These are phyloP conservation scores for Aspergillus flavus DNA, from an alignment of 2,329 filamentous ascomycete genomes.

Conservation along the genomic window DNA sequence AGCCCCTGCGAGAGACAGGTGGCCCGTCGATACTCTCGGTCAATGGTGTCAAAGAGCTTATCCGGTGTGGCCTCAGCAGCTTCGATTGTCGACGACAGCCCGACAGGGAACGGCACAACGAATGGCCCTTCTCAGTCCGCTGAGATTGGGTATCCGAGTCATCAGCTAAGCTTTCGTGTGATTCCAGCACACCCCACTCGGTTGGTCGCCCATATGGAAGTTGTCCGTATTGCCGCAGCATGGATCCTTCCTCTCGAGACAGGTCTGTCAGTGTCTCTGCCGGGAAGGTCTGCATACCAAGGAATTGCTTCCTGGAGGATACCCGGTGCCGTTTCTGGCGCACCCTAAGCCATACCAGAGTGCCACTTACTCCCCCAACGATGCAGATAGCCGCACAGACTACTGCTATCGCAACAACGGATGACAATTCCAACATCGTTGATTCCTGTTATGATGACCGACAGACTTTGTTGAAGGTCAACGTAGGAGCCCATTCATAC, in stretches of 20 bases:
- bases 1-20: constrained; percentile 15
- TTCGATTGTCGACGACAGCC: constrained; percentile 32
- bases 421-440: constrained; percentile 37
- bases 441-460: background rate
- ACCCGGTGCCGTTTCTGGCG: constrained; percentile 37
- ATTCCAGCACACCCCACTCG: constrained; percentile 39
- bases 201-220: constrained; percentile 37
- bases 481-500: constrained; percentile 6
- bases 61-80: constrained; percentile 28
- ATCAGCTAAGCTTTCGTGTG: constrained; percentile 32
- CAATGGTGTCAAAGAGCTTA: constrained; percentile 36
- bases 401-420: constrained; percentile 39
- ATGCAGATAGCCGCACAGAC: constrained; percentile 37
- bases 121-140: constrained; percentile 32
- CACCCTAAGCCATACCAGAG: constrained; percentile 39
- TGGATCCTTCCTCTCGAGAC: constrained; percentile 35
- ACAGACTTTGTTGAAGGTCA: background rate
- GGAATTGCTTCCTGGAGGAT: constrained; percentile 13
- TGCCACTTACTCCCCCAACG: constrained; percentile 33
- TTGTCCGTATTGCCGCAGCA: constrained; percentile 36
- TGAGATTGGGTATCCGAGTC: constrained; percentile 27
- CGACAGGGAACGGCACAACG: constrained; percentile 37
- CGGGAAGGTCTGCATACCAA: constrained; percentile 25
- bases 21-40: constrained; percentile 30
- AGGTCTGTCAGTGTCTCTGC: constrained; percentile 36